Conservation (phyloP, 2,329 filamentous ascomycete species). For the Ophiostoma sp. region DNA sequence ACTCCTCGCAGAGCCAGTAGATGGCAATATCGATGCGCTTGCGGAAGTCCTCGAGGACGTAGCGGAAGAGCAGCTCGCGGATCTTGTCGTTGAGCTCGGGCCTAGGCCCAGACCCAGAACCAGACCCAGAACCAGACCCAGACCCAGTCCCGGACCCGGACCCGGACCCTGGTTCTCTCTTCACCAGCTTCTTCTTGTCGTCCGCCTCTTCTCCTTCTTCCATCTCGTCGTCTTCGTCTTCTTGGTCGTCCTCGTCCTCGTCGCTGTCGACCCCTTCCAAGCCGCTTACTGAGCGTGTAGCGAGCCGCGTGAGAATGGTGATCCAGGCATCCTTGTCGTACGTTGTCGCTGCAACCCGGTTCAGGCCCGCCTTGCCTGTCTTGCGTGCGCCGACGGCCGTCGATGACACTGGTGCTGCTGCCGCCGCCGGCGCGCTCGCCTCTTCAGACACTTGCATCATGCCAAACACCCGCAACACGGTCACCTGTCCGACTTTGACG, state of each 20-base stretch:
- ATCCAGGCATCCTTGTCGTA: slow-evolving; percentile 88
- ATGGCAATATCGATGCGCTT: slow-evolving; percentile 84
- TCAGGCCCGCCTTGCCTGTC: slow-evolving; percentile 65
- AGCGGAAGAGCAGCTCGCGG: slow-evolving; percentile 73
- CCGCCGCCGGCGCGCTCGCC: slow-evolving; percentile 38
- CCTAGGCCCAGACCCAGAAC: slow-evolving; percentile 27
- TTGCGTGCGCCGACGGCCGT: not conserved
- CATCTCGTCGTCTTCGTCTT: slow-evolving; percentile 38
- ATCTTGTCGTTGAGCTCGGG: slow-evolving; percentile 61
- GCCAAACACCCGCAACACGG: slow-evolving; percentile 70
- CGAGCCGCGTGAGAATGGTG: slow-evolving; percentile 76
- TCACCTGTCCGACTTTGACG: slow-evolving; percentile 66
- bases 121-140: slow-evolving; percentile 27
- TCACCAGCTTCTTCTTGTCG: slow-evolving; percentile 19
- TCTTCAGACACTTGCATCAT: slow-evolving; percentile 72
- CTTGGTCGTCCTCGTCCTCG: slow-evolving; percentile 47
- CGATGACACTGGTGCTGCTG: not conserved
- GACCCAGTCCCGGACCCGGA: not conserved
- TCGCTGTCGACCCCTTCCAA: slow-evolving; percentile 46
- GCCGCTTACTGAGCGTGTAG: slow-evolving; percentile 69
- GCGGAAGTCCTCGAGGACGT: slow-evolving; percentile 88
- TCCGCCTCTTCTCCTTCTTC: slow-evolving; percentile 31
- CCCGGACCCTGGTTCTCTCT: slow-evolving; percentile 13
- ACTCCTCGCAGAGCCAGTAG: slow-evolving; percentile 93
- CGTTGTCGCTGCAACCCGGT: slow-evolving; percentile 74